Evolutionary conservation across 768 basidiomycete species (phyloP), one percentile per base, ranked within the genome.

Genomic region (Tylopilus rubrobrunneus): DNA sequence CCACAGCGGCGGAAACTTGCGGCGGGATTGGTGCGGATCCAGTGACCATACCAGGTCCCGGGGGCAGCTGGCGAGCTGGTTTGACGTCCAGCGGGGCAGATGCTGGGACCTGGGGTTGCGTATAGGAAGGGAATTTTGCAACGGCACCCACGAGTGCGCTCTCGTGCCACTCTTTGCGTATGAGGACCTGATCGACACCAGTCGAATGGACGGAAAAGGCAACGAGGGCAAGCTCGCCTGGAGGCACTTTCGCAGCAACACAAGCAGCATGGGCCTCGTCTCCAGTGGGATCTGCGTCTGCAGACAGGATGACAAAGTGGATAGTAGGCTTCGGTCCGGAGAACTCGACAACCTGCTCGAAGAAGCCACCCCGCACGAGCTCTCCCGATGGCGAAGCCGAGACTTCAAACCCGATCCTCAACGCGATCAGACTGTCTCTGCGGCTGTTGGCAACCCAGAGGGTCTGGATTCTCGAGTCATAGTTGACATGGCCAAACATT

Each of bases 171-270:
- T 93, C 91, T 68, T 83, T 88, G 58, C 87, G 82, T 60, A 93
- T 86, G 49, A 93, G 79, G 28, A 93, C 83, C 64, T 93, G 91
- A 64, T 93, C 91, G 14, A 93, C 91, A 36, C 91, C 91, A n/a
- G 80, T 82, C 17, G 87, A 85, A 65, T 92, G 91, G n/a, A 93
- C 89, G 3, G 87, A 89, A 72, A 92, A 93, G 29, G 88, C 89
- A 6, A 91, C 87, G 48, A 93, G 76, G 25, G 89, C 88, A 36
- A 92, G 74, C 58, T 91, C 86, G 39, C 87, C 86, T 1, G 85
- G 82, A 7, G 79, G 76, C 6, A 91, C 77, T 63, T 91, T 91
- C 3, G 89, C 89, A 4, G 89, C 89, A 21, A 89, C 77, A 58
- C 89, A 92, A 7, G 89, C 89, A 10, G 89, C 89, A 62, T 86